Base-by-base conservation (phyloP, 345 rosid species). In the Sisymbrium irio region DNA sequence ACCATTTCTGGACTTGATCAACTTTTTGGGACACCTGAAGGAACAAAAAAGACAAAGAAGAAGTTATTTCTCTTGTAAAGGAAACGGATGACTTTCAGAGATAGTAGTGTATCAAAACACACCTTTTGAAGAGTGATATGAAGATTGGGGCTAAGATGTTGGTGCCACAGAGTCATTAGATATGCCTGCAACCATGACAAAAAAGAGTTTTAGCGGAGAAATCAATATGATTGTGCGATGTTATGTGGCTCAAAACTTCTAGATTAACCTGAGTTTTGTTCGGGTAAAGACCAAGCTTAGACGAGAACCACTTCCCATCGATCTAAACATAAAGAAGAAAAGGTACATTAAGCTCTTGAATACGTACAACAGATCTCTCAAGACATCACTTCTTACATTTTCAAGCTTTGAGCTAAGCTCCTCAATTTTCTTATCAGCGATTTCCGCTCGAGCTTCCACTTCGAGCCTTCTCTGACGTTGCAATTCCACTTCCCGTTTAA, bases 111-210 rank as follows among this genome's bases (percentile, higher is more conserved):
- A 36, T n/a, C 17, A 41, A 68, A 36, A 49, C 19, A 49, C 27
- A 84, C 87, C 87, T 78, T 73, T 57, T 62, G 57, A 65, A 80
- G 62, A 42, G 77, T 58, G 4, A 75, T 35, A 56, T 69, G 75
- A 60, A 82, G 67, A 41, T 66, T 67, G n/a, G 84, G 84, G 49
- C 51, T 65, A 41, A 77, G 71, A 59, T 71, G 79, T 39, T 82
- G 79, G 62, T 76, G 69, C 88, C 88, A 84, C 32, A 36, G 58
- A 49, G 74, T 67, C 56, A 22, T 25, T 11, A 67, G 19, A 61
- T 62, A 71, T 19, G 77, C 77, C 84, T 84, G 78, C 64, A 71
- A 11, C 41, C 2, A 71, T 4, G 36, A 3, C 0, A 25, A n/a
- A 51, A 36, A 6, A n/a, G 0, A 17, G n/a, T 0, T 42, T 27